These are phyloP conservation scores for Trichoderma lentiforme DNA, from an alignment of 2,329 filamentous ascomycete species.

Conservation along the genomic window DNA sequence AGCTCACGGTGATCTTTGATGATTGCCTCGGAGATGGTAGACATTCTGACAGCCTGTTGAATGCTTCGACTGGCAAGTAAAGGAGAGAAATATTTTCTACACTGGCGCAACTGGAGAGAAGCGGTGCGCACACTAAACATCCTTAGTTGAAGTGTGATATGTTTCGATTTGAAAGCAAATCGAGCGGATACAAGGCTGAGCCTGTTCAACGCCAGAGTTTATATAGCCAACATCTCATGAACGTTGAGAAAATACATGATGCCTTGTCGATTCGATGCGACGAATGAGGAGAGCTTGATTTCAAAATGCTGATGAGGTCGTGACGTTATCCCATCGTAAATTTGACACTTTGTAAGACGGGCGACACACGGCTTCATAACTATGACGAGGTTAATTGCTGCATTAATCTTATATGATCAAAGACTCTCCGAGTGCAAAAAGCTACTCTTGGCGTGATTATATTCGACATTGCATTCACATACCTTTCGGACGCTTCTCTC, in stretches of 20 bases:
- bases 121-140: not conserved
- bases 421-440: not conserved
- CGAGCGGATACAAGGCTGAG: too few species aligned
- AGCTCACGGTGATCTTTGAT: constrained; percentile 32
- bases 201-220: too few species aligned
- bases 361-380: not conserved
- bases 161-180: too few species aligned
- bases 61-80: not conserved
- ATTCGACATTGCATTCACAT: not conserved
- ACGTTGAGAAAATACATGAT: too few species aligned
- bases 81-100: not conserved
- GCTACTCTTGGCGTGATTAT: not conserved
- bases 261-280: not conserved
- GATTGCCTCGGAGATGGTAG: constrained; percentile 28
- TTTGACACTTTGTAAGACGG: not conserved
- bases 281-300: not conserved
- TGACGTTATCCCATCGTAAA: not conserved
- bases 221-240: too few species aligned
- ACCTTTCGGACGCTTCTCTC: not conserved
- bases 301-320: not conserved
- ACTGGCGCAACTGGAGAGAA: not conserved
- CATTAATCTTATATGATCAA: not conserved
- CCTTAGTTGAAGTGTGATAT: not conserved
- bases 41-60: constrained; percentile 22
- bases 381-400: not conserved